Evolutionary conservation across 2,329 filamentous ascomycete species (phyloP).

Genomic region (Xylariales sp.): DNA sequence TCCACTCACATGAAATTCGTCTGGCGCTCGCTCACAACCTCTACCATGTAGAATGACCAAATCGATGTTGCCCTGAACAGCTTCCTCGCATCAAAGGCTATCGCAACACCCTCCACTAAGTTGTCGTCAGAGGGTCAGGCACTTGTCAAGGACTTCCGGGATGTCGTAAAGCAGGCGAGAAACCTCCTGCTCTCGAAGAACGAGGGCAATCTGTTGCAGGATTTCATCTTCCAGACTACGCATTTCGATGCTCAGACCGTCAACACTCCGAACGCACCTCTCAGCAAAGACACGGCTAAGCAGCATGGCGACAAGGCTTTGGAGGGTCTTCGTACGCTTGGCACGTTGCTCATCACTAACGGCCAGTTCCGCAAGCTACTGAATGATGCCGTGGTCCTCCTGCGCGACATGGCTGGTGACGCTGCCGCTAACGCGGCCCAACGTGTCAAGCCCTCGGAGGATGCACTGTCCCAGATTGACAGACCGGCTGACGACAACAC

Average conservation of each 20-base stretch:
- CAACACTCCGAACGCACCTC: slow-evolving; percentile 56
- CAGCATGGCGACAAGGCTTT: slow-evolving; percentile 81
- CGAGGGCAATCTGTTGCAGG: slow-evolving; percentile 86
- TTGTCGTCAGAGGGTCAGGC: slow-evolving; percentile 77
- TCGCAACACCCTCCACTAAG: slow-evolving; percentile 66
- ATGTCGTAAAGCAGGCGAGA: slow-evolving; percentile 78
- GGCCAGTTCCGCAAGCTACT: slow-evolving; percentile 92
- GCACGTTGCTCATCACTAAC: slow-evolving; percentile 87
- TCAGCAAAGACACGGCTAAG: slow-evolving; percentile 72
- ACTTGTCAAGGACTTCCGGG: slow-evolving; percentile 72
- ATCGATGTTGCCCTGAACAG: slow-evolving; percentile 94
- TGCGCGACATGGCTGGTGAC: slow-evolving; percentile 90
- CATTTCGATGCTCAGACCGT: slow-evolving; percentile 63
- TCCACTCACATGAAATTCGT: too few species aligned
- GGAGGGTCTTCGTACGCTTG: slow-evolving; percentile 81
- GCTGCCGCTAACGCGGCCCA: slow-evolving; percentile 74
- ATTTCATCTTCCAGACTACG: slow-evolving; percentile 94
- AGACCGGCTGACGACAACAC: slow-evolving; percentile 82
- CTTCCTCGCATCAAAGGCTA: slow-evolving; percentile 65
- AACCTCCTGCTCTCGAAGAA: slow-evolving; percentile 87
- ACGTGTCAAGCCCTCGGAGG: slow-evolving; percentile 71
- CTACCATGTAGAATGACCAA: slow-evolving; percentile 92
- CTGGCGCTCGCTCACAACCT: too few species aligned
- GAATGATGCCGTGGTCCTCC: slow-evolving; percentile 71
- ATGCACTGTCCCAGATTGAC: slow-evolving; percentile 73